Conservation (phyloP, 306 rosid species). For the Sicyos edulis region DNA sequence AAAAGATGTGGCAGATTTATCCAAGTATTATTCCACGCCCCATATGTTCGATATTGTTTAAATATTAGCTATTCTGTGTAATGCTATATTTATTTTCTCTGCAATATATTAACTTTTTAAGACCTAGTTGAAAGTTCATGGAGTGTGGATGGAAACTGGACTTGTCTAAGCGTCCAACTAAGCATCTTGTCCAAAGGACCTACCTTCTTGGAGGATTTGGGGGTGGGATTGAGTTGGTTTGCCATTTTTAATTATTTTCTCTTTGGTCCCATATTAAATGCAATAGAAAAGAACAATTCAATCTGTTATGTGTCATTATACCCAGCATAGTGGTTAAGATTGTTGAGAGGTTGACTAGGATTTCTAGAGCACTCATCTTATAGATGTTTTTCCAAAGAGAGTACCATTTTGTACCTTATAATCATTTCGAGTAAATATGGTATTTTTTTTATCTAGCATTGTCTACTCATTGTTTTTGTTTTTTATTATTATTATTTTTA, state of each 20-base stretch:
- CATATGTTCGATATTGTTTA: neutral
- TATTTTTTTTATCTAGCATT: too few relatives aligned
- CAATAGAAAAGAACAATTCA: neutral
- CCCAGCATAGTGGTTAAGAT: neutral
- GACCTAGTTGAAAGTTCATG: neutral
- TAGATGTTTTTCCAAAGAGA: neutral
- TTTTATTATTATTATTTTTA: too few relatives aligned
- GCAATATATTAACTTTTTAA: neutral
- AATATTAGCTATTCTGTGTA: neutral
- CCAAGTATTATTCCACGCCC: conserved; percentile 43
- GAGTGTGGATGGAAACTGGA: neutral
- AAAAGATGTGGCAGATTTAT: conserved; percentile 40
- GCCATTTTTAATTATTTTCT: neutral
- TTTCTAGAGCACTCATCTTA: neutral
- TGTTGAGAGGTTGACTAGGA: neutral
- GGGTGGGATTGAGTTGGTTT: neutral
- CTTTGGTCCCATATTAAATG: neutral
- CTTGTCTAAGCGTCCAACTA: neutral
- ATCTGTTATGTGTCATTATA: neutral
- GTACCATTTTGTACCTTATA: neutral
- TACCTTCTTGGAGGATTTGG: neutral
- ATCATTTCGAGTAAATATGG: neutral
- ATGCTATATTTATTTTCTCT: neutral
- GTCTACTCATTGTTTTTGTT: too few relatives aligned
- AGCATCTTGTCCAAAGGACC: neutral